A percentile compares a stretch with the other conserved stretches of the same genome.
These are phyloP conservation scores for Entophlyctis luteolus DNA, from an alignment of 192 early-diverging fungal genomes.

Conservation along the genomic window DNA sequence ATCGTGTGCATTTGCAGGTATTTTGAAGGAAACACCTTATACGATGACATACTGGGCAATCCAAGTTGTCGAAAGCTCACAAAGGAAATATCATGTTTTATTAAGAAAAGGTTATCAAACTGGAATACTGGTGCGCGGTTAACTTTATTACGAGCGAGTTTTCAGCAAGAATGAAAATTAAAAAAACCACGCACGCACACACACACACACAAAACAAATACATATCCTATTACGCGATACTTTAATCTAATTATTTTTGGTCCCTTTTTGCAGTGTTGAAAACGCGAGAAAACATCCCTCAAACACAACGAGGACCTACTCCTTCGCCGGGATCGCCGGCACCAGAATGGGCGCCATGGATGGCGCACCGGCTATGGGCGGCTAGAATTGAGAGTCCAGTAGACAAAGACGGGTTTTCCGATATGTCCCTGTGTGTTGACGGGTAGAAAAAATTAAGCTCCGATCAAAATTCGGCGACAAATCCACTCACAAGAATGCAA, in stretches of 20 bases:
- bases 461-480: background rate
- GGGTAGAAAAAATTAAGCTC: background rate
- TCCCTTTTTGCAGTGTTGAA: background rate
- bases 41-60: too few species aligned
- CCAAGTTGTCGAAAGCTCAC: too few species aligned
- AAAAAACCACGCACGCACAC: too few species aligned
- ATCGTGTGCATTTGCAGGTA: too few species aligned
- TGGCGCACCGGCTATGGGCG: background rate
- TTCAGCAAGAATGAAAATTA: too few species aligned
- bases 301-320: background rate
- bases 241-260: background rate
- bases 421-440: background rate
- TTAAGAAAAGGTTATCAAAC: too few species aligned
- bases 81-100: too few species aligned
- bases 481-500: background rate
- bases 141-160: too few species aligned
- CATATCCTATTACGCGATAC: background rate
- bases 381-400: conserved; percentile 3
- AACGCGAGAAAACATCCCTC: background rate
- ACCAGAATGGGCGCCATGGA: background rate
- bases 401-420: background rate
- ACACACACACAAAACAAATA: too few species aligned
- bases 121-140: too few species aligned
- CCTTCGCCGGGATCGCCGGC: background rate
- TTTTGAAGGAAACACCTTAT: too few species aligned